Conservation (phyloP, 306 rosid species). For the Castanea mollissima region DNA sequence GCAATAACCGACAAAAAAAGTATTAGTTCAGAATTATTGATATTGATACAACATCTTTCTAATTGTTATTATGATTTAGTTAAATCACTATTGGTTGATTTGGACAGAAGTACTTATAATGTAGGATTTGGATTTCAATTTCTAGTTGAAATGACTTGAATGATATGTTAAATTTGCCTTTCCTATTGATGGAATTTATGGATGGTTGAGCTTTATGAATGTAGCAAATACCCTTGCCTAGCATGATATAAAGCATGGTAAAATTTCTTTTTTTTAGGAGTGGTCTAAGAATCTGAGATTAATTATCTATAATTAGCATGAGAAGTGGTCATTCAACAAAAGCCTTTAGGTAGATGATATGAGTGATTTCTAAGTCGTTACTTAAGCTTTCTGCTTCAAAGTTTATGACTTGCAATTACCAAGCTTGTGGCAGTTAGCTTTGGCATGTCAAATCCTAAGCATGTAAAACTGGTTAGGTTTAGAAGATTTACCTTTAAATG, state of each 20-base stretch:
- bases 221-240: too few species aligned
- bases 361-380: not conserved
- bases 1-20: too few species aligned
- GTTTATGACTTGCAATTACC: conserved; percentile 46
- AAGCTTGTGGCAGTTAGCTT: conserved; percentile 93
- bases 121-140: too few species aligned
- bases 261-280: not conserved
- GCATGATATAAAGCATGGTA: too few species aligned
- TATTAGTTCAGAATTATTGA: too few species aligned
- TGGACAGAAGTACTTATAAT: too few species aligned
- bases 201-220: too few species aligned
- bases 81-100: too few species aligned
- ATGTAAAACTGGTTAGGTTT: conserved; percentile 63
- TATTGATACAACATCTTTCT: too few species aligned
- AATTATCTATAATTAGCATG: not conserved
- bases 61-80: not conserved
- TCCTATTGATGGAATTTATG: too few species aligned
- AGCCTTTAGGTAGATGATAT: not conserved
- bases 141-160: too few species aligned
- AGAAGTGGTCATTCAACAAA: not conserved
- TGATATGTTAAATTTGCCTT: too few species aligned
- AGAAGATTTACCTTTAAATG: not conserved
- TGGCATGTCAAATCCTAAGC: conserved; percentile 88
- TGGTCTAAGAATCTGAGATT: not conserved
- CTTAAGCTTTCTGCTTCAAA: not conserved